Evolutionary conservation across 2,329 filamentous ascomycete genomes (phyloP), one percentile per base, ranked within the genome.

Genomic region (Neofusicoccum laricinum): DNA sequence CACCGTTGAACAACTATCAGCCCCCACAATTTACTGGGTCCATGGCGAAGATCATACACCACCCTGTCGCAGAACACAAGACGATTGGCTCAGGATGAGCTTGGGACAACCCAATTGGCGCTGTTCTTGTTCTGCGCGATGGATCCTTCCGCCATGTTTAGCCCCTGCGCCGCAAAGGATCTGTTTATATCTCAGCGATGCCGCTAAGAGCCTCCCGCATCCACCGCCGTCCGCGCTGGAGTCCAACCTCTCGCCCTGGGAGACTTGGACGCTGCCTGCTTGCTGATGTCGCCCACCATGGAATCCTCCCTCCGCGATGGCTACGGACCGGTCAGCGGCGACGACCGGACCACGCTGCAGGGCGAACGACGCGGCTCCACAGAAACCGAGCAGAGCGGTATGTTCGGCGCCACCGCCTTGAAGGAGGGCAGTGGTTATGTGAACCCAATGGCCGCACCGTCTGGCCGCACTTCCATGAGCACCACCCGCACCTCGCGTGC

Each of bases 1-100:
- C 55, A 59, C 25, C 53, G 55, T 10, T 59, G 55, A 21, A 59
- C 55, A 59, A 59, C 55, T 59, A 34, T 45, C 55, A 59, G 55
- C 30, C 55, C 55, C 55, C 55, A 59, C 55, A 59, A 59, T 32
- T 46, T 36, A 36, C 40, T 59, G 55, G 55, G 55, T 46, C 55
- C 55, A 36, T n/a, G 41, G 55, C 30, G 55, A 38, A 38, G 55
- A 59, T 59, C 55, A 59, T 21, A 59, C 55, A 46, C 6, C 4
- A 21, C 40, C 40, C 55, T 36, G 41, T 14, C 30, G 41, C 55
- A 25, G 40, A 7, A 46, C 6, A 10, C 19, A 46, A 36, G 15
- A 21, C 41, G 8, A 59, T 59, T 59, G 55, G 55, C 30, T 30
- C 5, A n/a, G 5, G 25, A 2, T 14, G 36, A 46, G 41, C 55